Conservation (phyloP, 1,284 basidiomycete genomes). For the Limonomyces culmigenus region DNA sequence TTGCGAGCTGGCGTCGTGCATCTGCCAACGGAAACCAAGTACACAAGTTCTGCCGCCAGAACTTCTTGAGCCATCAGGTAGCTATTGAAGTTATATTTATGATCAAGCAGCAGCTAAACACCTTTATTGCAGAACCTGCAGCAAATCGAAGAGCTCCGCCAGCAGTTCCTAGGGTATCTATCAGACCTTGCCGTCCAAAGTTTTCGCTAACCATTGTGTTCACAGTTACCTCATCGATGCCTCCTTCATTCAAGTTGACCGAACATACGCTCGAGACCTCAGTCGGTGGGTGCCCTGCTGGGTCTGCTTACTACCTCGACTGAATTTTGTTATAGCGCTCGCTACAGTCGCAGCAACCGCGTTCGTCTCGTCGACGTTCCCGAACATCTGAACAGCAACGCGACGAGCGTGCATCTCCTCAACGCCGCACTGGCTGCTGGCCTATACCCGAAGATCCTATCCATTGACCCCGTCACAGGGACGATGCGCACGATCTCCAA, state of each 20-base stretch:
- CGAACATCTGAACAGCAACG: constrained; percentile 53
- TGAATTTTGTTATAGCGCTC: constrained; percentile 28
- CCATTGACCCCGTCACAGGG: constrained; percentile 38
- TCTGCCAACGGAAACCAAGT: constrained; percentile 45
- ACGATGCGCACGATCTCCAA: constrained; percentile 79
- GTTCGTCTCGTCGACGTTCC: constrained; percentile 71
- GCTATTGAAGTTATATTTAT: background rate
- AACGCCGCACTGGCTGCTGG: constrained; percentile 79
- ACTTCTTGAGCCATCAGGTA: constrained; percentile 79
- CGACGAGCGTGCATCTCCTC: constrained; percentile 45
- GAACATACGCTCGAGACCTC: constrained; percentile 53
- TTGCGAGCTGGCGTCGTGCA: constrained; percentile 76
- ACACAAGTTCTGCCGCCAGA: constrained; percentile 66
- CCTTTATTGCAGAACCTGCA: constrained; percentile 56
- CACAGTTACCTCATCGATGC: constrained; percentile 73
- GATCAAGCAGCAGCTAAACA: too few relatives aligned
- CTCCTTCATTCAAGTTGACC: constrained; percentile 63
- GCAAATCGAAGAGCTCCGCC: constrained; percentile 93
- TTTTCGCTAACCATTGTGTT: constrained; percentile 3
- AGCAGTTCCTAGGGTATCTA: constrained; percentile 71
- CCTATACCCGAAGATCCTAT: constrained; percentile 83
- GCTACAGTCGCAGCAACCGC: constrained; percentile 53
- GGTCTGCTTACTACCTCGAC: background rate
- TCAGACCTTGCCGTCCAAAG: background rate
- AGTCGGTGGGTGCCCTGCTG: constrained; percentile 29